Evolutionary conservation across 352 stramenopile genomes (phyloP), one percentile per base, ranked within the genome.

Genomic region (Aphanomyces invadans): DNA sequence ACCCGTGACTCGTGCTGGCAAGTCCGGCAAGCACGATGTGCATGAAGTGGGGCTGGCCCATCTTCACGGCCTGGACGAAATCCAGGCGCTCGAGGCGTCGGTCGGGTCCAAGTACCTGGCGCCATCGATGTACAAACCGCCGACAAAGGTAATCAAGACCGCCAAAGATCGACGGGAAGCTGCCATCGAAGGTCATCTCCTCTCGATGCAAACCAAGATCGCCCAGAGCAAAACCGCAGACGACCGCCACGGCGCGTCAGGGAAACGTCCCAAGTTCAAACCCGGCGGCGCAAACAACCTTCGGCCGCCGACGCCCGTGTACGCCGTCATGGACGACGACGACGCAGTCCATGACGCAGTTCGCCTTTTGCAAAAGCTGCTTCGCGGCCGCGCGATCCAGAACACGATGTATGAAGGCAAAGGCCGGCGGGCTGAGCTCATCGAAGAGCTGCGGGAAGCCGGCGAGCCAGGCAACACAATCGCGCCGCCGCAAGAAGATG

Each of bases 341-440:
- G 77, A 90, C 17, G 72, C 75, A 5, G 57, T 86, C 5, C 74
- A 78, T 7, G 73, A 87, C 26, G 81, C 87, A n/a, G 75, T 94
- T 11, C 73, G 85, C 17, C 71, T 97, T 44, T 68, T 97, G 11
- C 90, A 97, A 73, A 85, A 90, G 57, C 74, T 97, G 2, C 59
- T 97, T 31, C 84, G 90, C 45, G 90, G 90, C 17, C 84, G 90
- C 33, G 88, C 90, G 26, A 87, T 97, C 23, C 90, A 97, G 75
- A 97, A 97, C 67, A 93, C 92, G 73, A 97, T 97, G 89, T 96
- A 94, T 62, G 88, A 97, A 48, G 90, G 86, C 71, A 96, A 95
- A 46, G 77, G 90, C 57, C 83, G 88, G 4, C 79, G 90, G 5
- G 65, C 83, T 2, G 90, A 96, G 74, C 77, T 97, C 28, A 95